Percentiles rank a stretch among this genome's conserved stretches.
Conservation (phyloP, 371 early-diverging fungal species). For the Vairimorpha ceranae region DNA sequence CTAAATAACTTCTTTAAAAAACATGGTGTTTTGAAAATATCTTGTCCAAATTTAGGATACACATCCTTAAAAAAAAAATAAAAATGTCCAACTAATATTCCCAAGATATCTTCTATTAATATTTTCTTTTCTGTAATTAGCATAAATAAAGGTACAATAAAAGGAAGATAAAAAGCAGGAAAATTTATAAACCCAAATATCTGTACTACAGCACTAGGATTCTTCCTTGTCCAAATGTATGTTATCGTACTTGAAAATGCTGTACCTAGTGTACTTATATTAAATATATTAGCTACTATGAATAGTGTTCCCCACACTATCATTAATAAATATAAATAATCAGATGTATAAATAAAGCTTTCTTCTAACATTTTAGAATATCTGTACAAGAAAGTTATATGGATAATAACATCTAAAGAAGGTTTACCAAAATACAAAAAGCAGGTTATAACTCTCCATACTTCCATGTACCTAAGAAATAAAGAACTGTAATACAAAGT, state of each 20-base stretch:
- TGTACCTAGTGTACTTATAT: constrained; percentile 50
- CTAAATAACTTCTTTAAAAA: constrained; percentile 55
- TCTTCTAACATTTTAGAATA: constrained; percentile 63
- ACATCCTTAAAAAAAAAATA: constrained; percentile 60
- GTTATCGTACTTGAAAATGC: constrained; percentile 61
- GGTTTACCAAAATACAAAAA: constrained; percentile 61
- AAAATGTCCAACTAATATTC: constrained; percentile 63
- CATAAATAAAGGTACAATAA: constrained; percentile 60
- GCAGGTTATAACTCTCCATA: constrained; percentile 59
- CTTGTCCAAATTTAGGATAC: constrained; percentile 53
- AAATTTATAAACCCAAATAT: constrained; percentile 60
- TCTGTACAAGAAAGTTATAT: constrained; percentile 61
- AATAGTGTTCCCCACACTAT: constrained; percentile 43
- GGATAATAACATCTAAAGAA: constrained; percentile 56
- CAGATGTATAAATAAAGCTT: constrained; percentile 50
- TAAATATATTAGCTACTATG: constrained; percentile 29
- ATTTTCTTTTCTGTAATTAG: constrained; percentile 50
- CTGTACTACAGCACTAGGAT: constrained; percentile 60
- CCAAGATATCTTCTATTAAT: constrained; percentile 57
- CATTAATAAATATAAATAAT: constrained; percentile 60
- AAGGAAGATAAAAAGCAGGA: constrained; percentile 63
- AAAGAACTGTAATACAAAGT: constrained; percentile 48
- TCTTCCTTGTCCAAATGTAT: constrained; percentile 63
- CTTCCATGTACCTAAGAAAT: constrained; percentile 53
- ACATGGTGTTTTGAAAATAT: constrained; percentile 59